Evolutionary conservation across 1,284 basidiomycete species (phyloP).

Genomic region (Somion occarium): DNA sequence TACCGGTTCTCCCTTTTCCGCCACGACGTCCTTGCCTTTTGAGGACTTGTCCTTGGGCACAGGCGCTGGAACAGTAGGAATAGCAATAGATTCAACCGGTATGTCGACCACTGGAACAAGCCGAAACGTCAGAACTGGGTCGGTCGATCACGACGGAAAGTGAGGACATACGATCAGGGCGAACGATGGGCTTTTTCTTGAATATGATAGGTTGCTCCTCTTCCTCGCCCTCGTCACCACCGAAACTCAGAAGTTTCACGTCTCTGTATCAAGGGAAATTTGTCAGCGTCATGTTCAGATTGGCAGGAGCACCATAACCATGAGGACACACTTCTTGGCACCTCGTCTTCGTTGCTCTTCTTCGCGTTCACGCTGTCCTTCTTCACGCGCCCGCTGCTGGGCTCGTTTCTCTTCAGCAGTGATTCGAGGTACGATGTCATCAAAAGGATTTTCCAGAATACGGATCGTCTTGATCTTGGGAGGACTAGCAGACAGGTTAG

Average conservation of each 20-base stretch:
- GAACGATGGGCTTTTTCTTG: conserved; percentile 76
- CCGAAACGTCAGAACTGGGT: not conserved
- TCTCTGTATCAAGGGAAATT: conserved; percentile 50
- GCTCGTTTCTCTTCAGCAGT: conserved; percentile 86
- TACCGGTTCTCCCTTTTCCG: conserved; percentile 4
- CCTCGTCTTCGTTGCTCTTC: conserved; percentile 68
- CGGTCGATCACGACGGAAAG: not conserved
- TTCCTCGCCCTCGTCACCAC: conserved; percentile 67
- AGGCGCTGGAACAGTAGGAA: conserved; percentile 21
- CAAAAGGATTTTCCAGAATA: conserved; percentile 90
- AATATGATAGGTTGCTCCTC: conserved; percentile 45
- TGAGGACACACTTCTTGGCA: conserved; percentile 75
- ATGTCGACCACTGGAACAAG: conserved; percentile 44
- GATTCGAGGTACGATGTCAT: conserved; percentile 94
- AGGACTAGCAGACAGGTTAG: conserved; percentile 45
- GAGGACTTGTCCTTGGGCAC: conserved; percentile 16
- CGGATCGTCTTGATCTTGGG: conserved; percentile 84
- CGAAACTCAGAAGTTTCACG: conserved; percentile 84
- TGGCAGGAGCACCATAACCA: not conserved
- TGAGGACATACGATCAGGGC: conserved; percentile 55
- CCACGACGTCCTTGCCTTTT: conserved; percentile 15
- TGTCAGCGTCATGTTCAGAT: not conserved
- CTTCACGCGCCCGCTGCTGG: conserved; percentile 75
- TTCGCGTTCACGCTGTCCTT: conserved; percentile 73
- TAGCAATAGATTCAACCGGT: conserved; percentile 22